phyloP scores from a whole-genome alignment of 257 asterid genomes.

The Przewalskia tangutica region DNA sequence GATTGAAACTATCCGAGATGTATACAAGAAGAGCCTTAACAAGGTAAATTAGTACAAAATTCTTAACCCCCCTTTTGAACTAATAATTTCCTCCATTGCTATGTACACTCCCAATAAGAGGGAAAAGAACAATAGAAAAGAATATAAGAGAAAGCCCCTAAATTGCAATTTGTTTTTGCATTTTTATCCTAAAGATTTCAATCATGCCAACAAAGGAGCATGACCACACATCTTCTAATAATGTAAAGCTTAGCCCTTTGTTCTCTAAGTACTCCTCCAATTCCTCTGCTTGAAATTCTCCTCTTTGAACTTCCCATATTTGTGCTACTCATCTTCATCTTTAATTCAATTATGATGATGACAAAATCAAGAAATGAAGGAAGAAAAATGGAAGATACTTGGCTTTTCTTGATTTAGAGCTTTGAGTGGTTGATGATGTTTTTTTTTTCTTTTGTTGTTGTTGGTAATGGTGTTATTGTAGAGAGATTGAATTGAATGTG shows the following conservation, averaged over 20 bases:
- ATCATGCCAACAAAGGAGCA: constrained; percentile 82
- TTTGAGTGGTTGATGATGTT: not conserved
- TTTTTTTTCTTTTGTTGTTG: not conserved
- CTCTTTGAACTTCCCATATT: constrained; percentile 45
- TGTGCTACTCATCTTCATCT: constrained; percentile 23
- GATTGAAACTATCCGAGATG: not conserved
- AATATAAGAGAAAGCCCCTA: not conserved
- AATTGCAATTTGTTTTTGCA: not conserved
- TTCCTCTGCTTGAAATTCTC: constrained; percentile 60
- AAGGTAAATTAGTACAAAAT: constrained; percentile 24
- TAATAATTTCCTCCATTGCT: constrained; percentile 3
- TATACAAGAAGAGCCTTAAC: constrained; percentile 13
- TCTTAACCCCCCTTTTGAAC: constrained; percentile 9
- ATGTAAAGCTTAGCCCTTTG: constrained; percentile 81
- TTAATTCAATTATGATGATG: constrained; percentile 21
- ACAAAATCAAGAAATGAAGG: not conserved
- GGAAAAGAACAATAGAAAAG: not conserved
- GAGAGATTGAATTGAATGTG: not conserved
- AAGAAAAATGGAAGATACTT: not conserved
- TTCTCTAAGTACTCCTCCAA: constrained; percentile 66
- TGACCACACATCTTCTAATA: constrained; percentile 69
- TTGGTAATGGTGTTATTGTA: not conserved
- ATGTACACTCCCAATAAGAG: constrained; percentile 16
- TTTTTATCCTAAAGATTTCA: not conserved
- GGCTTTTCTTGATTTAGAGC: not conserved